Evolutionary conservation across 768 basidiomycete genomes (phyloP).

Genomic region (Serendipita vermifera): DNA sequence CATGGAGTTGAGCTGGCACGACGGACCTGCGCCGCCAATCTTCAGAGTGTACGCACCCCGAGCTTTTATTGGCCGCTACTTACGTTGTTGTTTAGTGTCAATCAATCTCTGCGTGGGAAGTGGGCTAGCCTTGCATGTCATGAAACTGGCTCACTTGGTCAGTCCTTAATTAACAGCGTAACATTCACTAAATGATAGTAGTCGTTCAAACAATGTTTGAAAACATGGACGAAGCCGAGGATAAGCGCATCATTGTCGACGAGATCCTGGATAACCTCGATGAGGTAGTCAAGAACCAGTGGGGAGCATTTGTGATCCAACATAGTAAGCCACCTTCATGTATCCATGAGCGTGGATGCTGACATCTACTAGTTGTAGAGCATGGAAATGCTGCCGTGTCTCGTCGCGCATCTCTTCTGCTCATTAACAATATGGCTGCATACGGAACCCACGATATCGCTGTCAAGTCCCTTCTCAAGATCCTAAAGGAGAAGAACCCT

Average conservation of each 20-base stretch:
- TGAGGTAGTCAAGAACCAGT: conserved; percentile 74
- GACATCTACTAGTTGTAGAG: conserved; percentile 47
- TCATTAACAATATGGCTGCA: conserved; percentile 61
- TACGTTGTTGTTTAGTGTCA: conserved; percentile 40
- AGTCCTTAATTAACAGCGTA: no score
- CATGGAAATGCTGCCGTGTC: conserved; percentile 69
- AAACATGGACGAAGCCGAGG: conserved; percentile 17
- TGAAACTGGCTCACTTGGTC: conserved; percentile 76
- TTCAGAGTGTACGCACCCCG: conserved; percentile 56
- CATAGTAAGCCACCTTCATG: conserved; percentile 45
- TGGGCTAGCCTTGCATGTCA: conserved; percentile 85
- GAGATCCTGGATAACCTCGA: conserved; percentile 52
- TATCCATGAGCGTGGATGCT: not conserved
- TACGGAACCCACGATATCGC: conserved; percentile 76
- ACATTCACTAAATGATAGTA: not conserved
- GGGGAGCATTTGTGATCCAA: conserved; percentile 80
- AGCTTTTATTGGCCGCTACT: conserved; percentile 1
- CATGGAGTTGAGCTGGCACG: conserved; percentile 79
- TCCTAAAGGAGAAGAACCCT: conserved; percentile 70
- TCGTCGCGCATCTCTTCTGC: conserved; percentile 62
- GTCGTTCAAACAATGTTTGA: conserved; percentile 18
- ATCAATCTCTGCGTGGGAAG: conserved; percentile 75
- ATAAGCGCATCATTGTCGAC: conserved; percentile 16
- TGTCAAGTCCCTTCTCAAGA: conserved; percentile 76
- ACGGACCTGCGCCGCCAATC: conserved; percentile 69